Base-by-base conservation (phyloP, 352 stramenopile genomes). In the Blastocystis sp. region DNA sequence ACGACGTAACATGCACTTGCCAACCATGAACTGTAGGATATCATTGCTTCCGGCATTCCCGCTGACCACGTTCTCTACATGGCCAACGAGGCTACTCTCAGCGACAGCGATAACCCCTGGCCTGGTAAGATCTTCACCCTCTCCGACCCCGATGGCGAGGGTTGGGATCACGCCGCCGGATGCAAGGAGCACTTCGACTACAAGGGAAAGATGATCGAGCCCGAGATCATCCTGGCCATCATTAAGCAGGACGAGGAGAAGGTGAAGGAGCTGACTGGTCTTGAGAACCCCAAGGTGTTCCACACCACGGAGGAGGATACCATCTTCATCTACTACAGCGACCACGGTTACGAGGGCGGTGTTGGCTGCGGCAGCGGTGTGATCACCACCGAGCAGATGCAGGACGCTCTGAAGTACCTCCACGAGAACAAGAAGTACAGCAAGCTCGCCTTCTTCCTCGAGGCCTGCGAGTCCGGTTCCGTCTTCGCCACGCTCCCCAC, bases 401-500 rank as follows among this genome's bases (percentile, higher is more conserved):
- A 55, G 45, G 45, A 16, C 16, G 45, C 45, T 55, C 45, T 55
- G 45, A 55, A 92, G 71, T 91, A 90, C 3, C 96, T 97, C 94
- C 91, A 95, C 90, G 71, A 91, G 2, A 92, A 93, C 71, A 93
- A 95, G 79, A 94, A 92, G 91, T 96, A 96, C 93, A 95, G 95
- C 76, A 89, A 70, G 62, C 2, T 80, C 24, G 79, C 66, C 50
- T 89, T 69, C 67, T 89, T 69, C 45, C 41, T 94, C 88, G 94
- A 97, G 94, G 94, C 95, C 1, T 97, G 95, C 76, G 94, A 97
- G 88, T 96, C 94, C 0, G 95, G 95, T 0, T 96, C 93, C 45
- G 96, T 97, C 94, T 97, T 96, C 90, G 93, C 92, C 37, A 92
- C 92, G 85, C 93, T 95, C 26, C 90, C 95, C 77, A 92, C 91